These are phyloP conservation scores for Capsella rubella DNA, from an alignment of 441 rosid species.

Conservation along the genomic window DNA sequence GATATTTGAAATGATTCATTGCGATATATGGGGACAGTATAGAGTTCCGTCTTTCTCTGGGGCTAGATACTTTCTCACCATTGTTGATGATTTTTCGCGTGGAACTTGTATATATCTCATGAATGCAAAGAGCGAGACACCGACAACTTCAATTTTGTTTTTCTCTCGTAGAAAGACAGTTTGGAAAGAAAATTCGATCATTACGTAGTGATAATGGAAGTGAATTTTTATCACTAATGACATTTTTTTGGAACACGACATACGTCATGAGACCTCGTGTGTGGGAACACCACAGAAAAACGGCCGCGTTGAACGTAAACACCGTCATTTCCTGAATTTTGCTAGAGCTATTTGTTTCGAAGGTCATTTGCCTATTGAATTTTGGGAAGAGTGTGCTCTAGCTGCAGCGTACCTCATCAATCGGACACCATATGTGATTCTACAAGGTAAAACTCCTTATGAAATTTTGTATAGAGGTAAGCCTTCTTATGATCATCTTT, in stretches of 20 bases:
- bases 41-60: rapidly evolving
- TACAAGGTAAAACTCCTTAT: not conserved
- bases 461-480: not conserved
- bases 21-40: not conserved
- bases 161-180: not conserved
- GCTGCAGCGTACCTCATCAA: not conserved
- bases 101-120: not conserved
- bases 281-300: not conserved
- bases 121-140: not conserved
- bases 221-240: not conserved
- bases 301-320: not conserved
- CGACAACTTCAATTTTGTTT: rapidly evolving
- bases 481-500: not conserved
- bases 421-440: rapidly evolving
- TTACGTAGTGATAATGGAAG: not conserved
- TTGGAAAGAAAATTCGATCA: not conserved
- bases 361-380: not conserved
- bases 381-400: not conserved
- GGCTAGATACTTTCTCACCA: not conserved
- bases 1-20: not conserved
- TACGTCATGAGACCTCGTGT: not conserved
- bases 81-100: not conserved
- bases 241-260: not conserved
- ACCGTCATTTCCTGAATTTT: not conserved
- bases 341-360: not conserved